Evolutionary conservation across 192 early-diverging fungal species (phyloP).

Genomic region (Neocallimastix lanati): DNA sequence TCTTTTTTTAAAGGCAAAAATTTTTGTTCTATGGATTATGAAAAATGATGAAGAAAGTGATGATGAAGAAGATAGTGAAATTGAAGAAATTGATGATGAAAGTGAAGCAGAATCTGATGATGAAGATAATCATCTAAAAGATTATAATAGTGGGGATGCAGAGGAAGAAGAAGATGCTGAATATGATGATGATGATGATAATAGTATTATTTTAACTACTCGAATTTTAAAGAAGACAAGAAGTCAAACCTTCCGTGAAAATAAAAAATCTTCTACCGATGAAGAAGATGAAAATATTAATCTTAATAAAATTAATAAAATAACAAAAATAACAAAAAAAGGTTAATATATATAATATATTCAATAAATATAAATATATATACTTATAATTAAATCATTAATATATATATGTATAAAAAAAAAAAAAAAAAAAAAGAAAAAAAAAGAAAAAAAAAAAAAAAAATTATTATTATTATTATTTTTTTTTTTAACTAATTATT

Average conservation of each 20-base stretch:
- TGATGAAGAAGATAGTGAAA: neutral
- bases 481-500: no score
- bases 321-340: neutral
- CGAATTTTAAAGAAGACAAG: neutral
- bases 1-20: neutral
- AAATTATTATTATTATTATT: no score
- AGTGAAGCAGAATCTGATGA: neutral
- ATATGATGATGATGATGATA: neutral
- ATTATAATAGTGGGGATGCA: neutral
- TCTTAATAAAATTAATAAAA: neutral
- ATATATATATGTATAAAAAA: no score
- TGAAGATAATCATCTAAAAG: neutral
- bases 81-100: neutral
- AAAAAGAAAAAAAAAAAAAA: no score
- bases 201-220: neutral
- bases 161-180: neutral
- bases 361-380: no score
- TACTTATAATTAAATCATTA: no score
- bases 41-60: neutral
- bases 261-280: neutral
- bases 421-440: no score
- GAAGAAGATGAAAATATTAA: neutral
- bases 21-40: neutral
- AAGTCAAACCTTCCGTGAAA: neutral
- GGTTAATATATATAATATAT: no score